phyloP scores from a whole-genome alignment of 768 basidiomycete genomes.

The Suillus plorans region DNA sequence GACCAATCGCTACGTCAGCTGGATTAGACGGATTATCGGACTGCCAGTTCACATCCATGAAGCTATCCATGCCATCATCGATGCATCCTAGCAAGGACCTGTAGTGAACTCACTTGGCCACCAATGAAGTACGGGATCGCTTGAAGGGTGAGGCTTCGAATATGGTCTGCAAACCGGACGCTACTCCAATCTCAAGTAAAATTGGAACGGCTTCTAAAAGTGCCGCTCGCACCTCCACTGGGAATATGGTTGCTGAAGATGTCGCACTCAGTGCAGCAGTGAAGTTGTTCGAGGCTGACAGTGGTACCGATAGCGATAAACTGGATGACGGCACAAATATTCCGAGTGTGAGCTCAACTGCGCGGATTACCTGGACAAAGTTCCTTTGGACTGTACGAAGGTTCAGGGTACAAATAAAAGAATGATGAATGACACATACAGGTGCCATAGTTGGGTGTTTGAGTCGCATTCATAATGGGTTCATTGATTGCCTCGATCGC shows the following conservation, averaged over 20 bases:
- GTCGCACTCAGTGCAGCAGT: conserved; percentile 33
- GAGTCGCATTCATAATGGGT: conserved; percentile 66
- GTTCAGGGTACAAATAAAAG: background rate
- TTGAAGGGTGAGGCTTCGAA: conserved; percentile 23
- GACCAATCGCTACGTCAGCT: conserved; percentile 63
- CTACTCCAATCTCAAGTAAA: conserved; percentile 27
- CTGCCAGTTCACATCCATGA: conserved; percentile 85
- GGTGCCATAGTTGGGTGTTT: conserved; percentile 67
- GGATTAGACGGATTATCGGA: conserved; percentile 68
- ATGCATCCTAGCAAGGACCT: background rate
- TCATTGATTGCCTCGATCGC: conserved; percentile 79
- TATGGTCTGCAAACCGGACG: conserved; percentile 20
- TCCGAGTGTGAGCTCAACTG: conserved; percentile 61
- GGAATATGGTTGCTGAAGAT: conserved; percentile 21
- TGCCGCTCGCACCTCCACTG: conserved; percentile 30
- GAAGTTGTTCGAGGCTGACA: conserved; percentile 31
- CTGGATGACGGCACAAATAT: conserved; percentile 34
- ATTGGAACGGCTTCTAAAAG: conserved; percentile 37
- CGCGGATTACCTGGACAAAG: conserved; percentile 65
- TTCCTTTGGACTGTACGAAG: conserved; percentile 58
- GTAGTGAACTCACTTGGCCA: conserved; percentile 35
- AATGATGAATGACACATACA: conserved; percentile 47
- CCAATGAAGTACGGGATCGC: conserved; percentile 25
- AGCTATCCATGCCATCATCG: conserved; percentile 39
- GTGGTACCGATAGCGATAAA: conserved; percentile 5